phyloP scores from a whole-genome alignment of 768 basidiomycete species.

The Kwoniella sp. region DNA sequence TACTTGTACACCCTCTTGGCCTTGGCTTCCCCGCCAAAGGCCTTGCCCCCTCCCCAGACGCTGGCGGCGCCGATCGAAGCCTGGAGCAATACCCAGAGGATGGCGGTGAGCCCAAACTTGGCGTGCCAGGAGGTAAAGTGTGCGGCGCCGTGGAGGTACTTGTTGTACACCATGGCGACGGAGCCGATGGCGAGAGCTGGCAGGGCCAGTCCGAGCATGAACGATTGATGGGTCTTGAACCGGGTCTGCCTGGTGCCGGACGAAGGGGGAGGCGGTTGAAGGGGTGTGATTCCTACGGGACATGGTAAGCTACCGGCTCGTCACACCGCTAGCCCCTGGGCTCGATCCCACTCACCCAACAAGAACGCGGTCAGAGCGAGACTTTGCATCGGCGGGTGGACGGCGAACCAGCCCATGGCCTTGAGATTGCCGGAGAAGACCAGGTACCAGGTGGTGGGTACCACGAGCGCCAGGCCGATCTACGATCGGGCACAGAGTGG shows the following conservation, averaged over 20 bases:
- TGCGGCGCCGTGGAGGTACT: slow-evolving; percentile 54
- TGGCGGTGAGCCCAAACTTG: slow-evolving; percentile 65
- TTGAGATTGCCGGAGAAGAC: slow-evolving; percentile 32
- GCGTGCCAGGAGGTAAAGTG: slow-evolving; percentile 76
- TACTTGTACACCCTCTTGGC: slow-evolving; percentile 80
- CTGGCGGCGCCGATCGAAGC: slow-evolving; percentile 65
- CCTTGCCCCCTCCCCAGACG: slow-evolving; percentile 67
- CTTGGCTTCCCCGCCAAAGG: slow-evolving; percentile 66
- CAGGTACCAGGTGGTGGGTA: slow-evolving; percentile 36
- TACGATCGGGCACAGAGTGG: background rate
- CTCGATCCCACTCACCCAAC: slow-evolving; percentile 63
- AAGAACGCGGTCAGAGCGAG: slow-evolving; percentile 59
- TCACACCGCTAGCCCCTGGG: no score
- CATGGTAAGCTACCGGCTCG: no score
- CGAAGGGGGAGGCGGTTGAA: slow-evolving; percentile 68
- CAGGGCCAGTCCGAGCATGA: slow-evolving; percentile 58
- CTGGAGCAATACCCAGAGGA: slow-evolving; percentile 62
- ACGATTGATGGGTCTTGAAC: slow-evolving; percentile 64
- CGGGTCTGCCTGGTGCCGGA: slow-evolving; percentile 60
- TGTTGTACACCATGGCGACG: slow-evolving; percentile 62
- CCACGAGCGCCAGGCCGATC: slow-evolving; percentile 31
- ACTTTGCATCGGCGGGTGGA: slow-evolving; percentile 64
- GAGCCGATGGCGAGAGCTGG: slow-evolving; percentile 62
- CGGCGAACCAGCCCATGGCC: slow-evolving; percentile 59
- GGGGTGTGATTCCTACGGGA: slow-evolving; percentile 28